Conservation (phyloP, 345 rosid genomes). For the Gossypium mustelinum region DNA sequence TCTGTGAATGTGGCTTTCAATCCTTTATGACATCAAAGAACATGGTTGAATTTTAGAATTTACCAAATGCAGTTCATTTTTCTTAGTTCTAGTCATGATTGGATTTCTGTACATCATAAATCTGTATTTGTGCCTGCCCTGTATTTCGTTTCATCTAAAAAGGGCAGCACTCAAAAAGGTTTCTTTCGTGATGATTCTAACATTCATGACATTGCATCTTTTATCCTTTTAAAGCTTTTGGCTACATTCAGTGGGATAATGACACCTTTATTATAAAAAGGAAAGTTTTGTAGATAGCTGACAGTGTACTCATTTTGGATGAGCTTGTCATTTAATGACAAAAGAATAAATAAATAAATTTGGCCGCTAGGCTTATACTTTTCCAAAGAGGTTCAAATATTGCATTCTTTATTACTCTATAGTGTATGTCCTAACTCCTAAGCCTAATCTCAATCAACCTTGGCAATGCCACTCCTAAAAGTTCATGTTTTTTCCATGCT, state of each 20-base stretch:
- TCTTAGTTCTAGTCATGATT: background rate
- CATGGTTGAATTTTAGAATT: background rate
- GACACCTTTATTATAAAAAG: slow-evolving; percentile 7
- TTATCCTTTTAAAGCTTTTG: background rate
- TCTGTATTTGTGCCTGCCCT: background rate
- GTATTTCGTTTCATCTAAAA: background rate
- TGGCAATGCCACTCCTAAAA: too few relatives aligned
- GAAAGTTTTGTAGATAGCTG: background rate
- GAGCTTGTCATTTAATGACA: slow-evolving; percentile 5
- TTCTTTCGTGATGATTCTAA: too few relatives aligned
- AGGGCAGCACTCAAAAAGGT: background rate
- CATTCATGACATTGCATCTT: background rate
- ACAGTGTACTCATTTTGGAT: slow-evolving; percentile 15
- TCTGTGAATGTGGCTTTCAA: background rate
- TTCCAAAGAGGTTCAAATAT: too few relatives aligned
- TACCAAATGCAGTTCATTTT: background rate
- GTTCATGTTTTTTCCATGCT: too few relatives aligned
- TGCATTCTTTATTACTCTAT: too few relatives aligned
- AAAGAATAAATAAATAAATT: background rate
- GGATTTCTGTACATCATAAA: background rate
- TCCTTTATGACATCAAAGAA: background rate
- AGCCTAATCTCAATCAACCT: too few relatives aligned
- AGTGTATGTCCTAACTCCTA: too few relatives aligned
- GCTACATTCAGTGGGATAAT: slow-evolving; percentile 13
- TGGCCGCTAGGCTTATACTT: too few relatives aligned